Conservation (phyloP, 441 rosid species). For the Dalechampia spathulata region DNA sequence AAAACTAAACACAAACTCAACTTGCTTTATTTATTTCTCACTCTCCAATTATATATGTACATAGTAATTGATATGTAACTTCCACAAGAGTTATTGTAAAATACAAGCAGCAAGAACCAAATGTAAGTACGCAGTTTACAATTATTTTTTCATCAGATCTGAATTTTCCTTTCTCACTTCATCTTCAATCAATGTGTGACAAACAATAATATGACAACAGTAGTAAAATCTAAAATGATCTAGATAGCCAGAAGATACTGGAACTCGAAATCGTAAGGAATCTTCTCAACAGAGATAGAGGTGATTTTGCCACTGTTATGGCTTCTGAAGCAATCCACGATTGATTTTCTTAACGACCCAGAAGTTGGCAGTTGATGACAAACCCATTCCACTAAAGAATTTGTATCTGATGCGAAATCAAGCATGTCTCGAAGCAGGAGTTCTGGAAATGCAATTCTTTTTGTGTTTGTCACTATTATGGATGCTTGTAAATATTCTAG, state of each 20-base stretch:
- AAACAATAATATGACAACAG: too few species aligned
- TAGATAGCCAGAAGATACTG: constrained; percentile 73
- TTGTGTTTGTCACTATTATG: constrained; percentile 49
- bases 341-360: constrained; percentile 72
- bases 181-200: too few species aligned
- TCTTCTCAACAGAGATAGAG: constrained; percentile 43
- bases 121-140: background rate
- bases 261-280: constrained; percentile 75
- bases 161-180: too few species aligned
- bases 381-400: constrained; percentile 76
- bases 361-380: constrained; percentile 85
- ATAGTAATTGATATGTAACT: background rate
- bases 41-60: background rate
- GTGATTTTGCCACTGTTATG: constrained; percentile 39
- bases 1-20: too few species aligned
- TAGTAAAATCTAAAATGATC: background rate
- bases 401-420: constrained; percentile 52
- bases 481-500: constrained; percentile 89
- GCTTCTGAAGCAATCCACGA: constrained; percentile 75
- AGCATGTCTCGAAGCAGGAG: constrained; percentile 48
- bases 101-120: background rate
- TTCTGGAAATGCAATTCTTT: constrained; percentile 64
- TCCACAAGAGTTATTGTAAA: background rate
- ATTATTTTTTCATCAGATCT: too few species aligned
- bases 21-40: background rate